Evolutionary conservation across 1,284 basidiomycete species (phyloP), one percentile per base, ranked within the genome.

Genomic region (Polyporus tsugae): DNA sequence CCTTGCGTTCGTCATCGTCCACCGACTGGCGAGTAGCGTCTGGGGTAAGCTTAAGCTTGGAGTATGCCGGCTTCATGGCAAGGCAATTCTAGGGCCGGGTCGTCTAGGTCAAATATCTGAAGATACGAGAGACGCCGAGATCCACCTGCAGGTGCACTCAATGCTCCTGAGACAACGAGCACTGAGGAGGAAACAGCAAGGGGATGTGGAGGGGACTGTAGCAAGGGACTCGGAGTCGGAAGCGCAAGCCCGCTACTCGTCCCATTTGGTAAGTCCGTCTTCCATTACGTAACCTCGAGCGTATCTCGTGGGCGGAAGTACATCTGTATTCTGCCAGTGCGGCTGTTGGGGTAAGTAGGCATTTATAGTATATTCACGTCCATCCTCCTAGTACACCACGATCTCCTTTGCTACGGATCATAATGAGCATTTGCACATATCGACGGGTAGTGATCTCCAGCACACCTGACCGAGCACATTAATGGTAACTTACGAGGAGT

Each of bases 1-100:
- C 83, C 73, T 83, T 77, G 64, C 80, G 80, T 74, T 85, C 84
- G 70, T 84, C 83, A 35, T 72, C 76, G 49, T 62, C 65, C 11
- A 49, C 39, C 7, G 69, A 69, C 15, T 57, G 64, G 13, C 67
- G 55, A 35, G 68, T 65, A 17, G 69, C 53, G 55, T 60, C 15
- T 38, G 58, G 3, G 10, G 55, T 9, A 39, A 38, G 38, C 58
- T 38, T 58, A 35, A 68, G 58, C 49, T 68, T 65, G 38, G 52
- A 61, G 52, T 70, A 72, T 42, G 67, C 62, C 9, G 52, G 66
- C 38, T 69, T 67, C 68, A 68, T 70, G 11, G n/a, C 39, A 19
- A 41, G 29, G 15, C 36, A n/a, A 41, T 38, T n/a, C 22, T 44
- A 4, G 22, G 36, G 15, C 19, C 7, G 38, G n/a, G 38, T 25